phyloP scores from a whole-genome alignment of 805 yeast genomes.

The Suhomyces faveliae region DNA sequence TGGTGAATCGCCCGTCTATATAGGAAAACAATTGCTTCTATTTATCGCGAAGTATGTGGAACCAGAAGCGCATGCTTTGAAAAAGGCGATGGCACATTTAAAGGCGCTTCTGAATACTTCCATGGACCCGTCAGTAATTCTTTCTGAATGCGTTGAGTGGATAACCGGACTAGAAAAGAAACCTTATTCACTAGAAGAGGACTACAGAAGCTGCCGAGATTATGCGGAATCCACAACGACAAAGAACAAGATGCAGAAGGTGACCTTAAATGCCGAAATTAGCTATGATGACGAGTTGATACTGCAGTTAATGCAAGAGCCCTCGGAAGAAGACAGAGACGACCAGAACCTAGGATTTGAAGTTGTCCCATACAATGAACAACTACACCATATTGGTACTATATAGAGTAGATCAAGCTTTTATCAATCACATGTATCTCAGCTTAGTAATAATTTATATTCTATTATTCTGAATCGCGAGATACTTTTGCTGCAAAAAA shows the following conservation, averaged over 20 bases:
- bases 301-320: neutral
- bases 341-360: constrained; percentile 4
- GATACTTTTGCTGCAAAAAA: neutral
- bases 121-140: constrained; percentile 12
- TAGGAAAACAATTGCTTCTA: constrained; percentile 24
- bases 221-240: neutral
- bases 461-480: neutral
- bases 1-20: constrained; percentile 29
- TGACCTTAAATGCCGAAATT: neutral
- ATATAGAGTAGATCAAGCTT: neutral
- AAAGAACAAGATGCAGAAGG: neutral
- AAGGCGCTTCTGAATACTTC: constrained; percentile 21
- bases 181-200: neutral
- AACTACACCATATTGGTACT: neutral
- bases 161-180: constrained; percentile 11
- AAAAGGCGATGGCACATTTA: constrained; percentile 16
- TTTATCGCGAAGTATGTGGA: constrained; percentile 20
- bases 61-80: constrained; percentile 14
- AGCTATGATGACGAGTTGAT: neutral
- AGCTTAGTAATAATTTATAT: neutral
- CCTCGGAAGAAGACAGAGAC: neutral
- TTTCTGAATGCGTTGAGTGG: constrained; percentile 25
- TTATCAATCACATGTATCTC: too few relatives aligned
- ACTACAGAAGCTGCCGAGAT: neutral
- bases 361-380: neutral